These are phyloP conservation scores for Pythium monospermum DNA, from an alignment of 352 stramenopile genomes.

Conservation along the genomic window DNA sequence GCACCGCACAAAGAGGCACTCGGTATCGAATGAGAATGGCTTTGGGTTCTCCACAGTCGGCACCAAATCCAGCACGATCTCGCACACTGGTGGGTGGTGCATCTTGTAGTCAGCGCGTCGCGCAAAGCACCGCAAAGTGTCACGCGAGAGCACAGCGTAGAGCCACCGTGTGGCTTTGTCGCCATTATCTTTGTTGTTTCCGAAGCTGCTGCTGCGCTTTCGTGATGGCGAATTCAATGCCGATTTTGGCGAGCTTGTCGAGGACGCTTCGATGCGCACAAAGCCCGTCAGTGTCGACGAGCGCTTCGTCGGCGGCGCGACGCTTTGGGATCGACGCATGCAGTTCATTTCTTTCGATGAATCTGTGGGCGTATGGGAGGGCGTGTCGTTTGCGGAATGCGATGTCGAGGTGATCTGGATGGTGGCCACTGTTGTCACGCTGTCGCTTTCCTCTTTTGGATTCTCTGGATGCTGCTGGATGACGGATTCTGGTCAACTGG, in stretches of 20 bases:
- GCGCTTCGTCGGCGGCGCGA: constrained; percentile 15
- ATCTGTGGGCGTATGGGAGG: background rate
- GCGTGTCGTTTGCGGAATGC: background rate
- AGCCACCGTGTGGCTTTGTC: constrained; percentile 17
- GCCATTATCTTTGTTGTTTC: constrained; percentile 17
- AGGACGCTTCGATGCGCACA: constrained; percentile 17
- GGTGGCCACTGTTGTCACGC: no score
- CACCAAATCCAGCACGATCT: constrained; percentile 20
- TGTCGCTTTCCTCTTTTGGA: no score
- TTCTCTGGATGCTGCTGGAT: no score
- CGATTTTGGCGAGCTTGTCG: constrained; percentile 1
- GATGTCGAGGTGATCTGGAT: no score
- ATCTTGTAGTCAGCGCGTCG: constrained; percentile 25
- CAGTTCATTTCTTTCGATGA: constrained; percentile 19
- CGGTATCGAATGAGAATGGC: constrained; percentile 23
- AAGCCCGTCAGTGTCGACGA: constrained; percentile 23
- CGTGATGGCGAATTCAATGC: constrained; percentile 7
- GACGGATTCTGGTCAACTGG: no score
- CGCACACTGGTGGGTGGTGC: constrained; percentile 17
- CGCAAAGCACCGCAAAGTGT: constrained; percentile 20
- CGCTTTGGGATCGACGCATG: constrained; percentile 21
- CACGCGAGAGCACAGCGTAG: constrained; percentile 24
- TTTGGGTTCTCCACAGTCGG: constrained; percentile 18
- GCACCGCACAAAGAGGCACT: constrained; percentile 25
- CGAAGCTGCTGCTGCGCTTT: constrained; percentile 22